phyloP scores from a whole-genome alignment of 2,329 filamentous ascomycete species.

The Corinectria fuckeliana region DNA sequence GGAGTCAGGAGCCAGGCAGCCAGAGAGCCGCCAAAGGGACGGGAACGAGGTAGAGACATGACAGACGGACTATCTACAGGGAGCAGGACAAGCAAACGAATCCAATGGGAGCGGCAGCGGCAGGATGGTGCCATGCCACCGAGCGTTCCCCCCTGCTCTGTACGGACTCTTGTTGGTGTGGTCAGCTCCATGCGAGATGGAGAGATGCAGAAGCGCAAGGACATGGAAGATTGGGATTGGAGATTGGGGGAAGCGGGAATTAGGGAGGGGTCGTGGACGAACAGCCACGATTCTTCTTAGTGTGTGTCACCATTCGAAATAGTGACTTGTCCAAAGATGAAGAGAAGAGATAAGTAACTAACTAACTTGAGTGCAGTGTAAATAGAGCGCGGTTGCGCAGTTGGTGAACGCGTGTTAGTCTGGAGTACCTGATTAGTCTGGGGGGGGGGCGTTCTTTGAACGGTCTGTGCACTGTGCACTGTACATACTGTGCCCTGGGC shows the following conservation, averaged over 20 bases:
- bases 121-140: slow-evolving; percentile 19
- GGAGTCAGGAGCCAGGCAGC: background rate
- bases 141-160: slow-evolving; percentile 5
- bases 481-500: background rate
- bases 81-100: slow-evolving; percentile 5
- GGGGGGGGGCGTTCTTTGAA: background rate
- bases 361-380: background rate
- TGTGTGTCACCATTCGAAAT: slow-evolving; percentile 17
- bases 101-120: slow-evolving; percentile 15
- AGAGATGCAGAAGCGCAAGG: background rate
- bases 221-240: slow-evolving; percentile 10
- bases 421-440: background rate
- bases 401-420: slow-evolving; percentile 16
- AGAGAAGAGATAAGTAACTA: background rate
- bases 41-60: slow-evolving; percentile 9
- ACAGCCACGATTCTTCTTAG: slow-evolving; percentile 15
- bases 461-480: background rate
- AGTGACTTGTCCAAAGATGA: slow-evolving; percentile 4
- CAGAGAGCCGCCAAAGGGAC: slow-evolving; percentile 3
- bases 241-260: slow-evolving; percentile 9
- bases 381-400: slow-evolving; percentile 8
- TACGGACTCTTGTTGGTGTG: background rate
- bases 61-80: slow-evolving; percentile 12
- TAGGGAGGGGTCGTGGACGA: slow-evolving; percentile 3
- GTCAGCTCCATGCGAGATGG: background rate